Base-by-base conservation (phyloP, 225 moss, liverwort and hornwort species). In the Lunularia cruciata region DNA sequence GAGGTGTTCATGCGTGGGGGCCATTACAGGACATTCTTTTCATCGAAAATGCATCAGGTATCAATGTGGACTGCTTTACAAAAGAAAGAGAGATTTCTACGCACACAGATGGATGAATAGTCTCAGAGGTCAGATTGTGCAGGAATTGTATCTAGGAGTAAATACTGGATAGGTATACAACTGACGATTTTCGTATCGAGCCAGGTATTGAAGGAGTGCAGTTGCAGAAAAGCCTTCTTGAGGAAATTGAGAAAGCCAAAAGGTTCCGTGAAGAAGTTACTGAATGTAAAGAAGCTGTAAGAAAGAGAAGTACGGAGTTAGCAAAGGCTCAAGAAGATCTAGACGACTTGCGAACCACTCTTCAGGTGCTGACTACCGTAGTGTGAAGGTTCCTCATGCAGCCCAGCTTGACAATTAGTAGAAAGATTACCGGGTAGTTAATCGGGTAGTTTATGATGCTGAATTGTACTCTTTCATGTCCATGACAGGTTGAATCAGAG, bases 11-110 rank as follows among this genome's bases (percentile, higher is more conserved):
- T 73, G 85, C 86, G 36, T 71, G 79, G 77, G 96, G 93, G 20
- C 83, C 89, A 61, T 70, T 91, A 67, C 83, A 88, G 64, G 89
- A 91, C 42, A 67, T 91, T 26, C 63, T 89, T 46, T 98, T 89
- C 66, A 77, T 98, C 28, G 96, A 98, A 72, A 98, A 98, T 61
- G 80, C 82, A 19, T 90, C 92, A 74, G 93, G 96, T 98, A 54
- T 79, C 23, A n/a, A n/a, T n/a, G n/a, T n/a, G 7, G 19, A n/a
- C n/a, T n/a, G n/a, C n/a, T n/a, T n/a, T n/a, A n/a, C n/a, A n/a
- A 19, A 61, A 14, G 3, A 16, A 0, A 51, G 13, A 12, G 38
- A 39, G 23, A 18, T 12, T 67, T 57, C 16, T 55, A 16, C 11
- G 22, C 20, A 30, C 19, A 25, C 13, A 23, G 16, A 18, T 32